These are phyloP conservation scores for Thermothielavioides terrestris DNA, from an alignment of 495 filamentous ascomycete genomes.

Conservation along the genomic window DNA sequence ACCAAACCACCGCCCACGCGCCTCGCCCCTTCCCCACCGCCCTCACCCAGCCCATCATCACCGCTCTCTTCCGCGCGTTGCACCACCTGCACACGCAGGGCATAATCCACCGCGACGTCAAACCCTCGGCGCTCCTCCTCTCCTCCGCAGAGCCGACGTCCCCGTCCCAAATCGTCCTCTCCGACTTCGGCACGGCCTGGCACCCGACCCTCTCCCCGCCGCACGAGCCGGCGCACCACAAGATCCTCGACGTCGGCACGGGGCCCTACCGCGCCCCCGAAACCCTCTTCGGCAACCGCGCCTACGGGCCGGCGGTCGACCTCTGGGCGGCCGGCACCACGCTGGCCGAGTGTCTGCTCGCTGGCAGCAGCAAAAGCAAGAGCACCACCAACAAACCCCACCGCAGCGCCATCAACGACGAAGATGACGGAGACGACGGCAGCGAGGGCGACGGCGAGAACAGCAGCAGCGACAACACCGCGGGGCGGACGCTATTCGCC, in stretches of 20 bases:
- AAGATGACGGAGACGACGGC: no score
- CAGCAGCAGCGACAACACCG: no score
- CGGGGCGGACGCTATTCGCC: slow-evolving; percentile 69
- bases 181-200: slow-evolving; percentile 92
- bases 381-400: no score
- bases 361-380: no score
- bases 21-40: neutral
- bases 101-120: slow-evolving; percentile 90
- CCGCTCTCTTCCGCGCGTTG: slow-evolving; percentile 64
- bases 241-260: slow-evolving; percentile 89
- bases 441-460: no score
- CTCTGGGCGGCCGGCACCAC: slow-evolving; percentile 87
- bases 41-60: slow-evolving; percentile 36
- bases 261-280: slow-evolving; percentile 87
- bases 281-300: slow-evolving; percentile 72
- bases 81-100: slow-evolving; percentile 58
- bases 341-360: slow-evolving; percentile 56
- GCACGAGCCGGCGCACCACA: slow-evolving; percentile 56
- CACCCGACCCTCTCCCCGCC: slow-evolving; percentile 46
- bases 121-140: slow-evolving; percentile 83
- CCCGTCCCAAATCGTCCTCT: slow-evolving; percentile 63
- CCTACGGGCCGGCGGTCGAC: slow-evolving; percentile 65
- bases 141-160: slow-evolving; percentile 32
- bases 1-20: neutral
- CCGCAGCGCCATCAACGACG: no score